Conservation (phyloP, 495 filamentous ascomycete genomes). For the Podospora sp. region DNA sequence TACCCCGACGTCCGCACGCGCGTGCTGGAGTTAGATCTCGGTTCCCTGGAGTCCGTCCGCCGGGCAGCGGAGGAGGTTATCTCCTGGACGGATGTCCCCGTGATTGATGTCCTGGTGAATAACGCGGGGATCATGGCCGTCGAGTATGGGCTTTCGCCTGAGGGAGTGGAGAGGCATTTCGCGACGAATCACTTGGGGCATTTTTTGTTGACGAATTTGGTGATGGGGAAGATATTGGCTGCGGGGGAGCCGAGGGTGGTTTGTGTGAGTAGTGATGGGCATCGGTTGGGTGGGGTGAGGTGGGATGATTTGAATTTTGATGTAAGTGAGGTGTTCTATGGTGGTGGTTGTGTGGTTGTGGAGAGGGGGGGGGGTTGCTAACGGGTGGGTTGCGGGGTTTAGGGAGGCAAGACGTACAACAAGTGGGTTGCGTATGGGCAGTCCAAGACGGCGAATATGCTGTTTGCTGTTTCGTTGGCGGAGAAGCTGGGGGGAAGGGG, state of each 20-base stretch:
- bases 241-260: conserved; percentile 37
- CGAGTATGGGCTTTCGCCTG: conserved; percentile 49
- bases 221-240: conserved; percentile 51
- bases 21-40: conserved; percentile 48
- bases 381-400: background rate
- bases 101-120: conserved; percentile 65
- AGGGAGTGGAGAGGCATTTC: conserved; percentile 70
- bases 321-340: conserved; percentile 29
- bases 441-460: conserved; percentile 57
- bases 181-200: conserved; percentile 73
- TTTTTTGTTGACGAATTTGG: conserved; percentile 65
- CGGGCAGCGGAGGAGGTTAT: conserved; percentile 40
- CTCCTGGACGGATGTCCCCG: conserved; percentile 37
- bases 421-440: conserved; percentile 52
- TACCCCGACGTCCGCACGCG: conserved; percentile 26
- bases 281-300: conserved; percentile 49
- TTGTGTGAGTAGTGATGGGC: conserved; percentile 46
- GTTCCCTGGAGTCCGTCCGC: conserved; percentile 48
- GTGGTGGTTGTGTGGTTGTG: background rate
- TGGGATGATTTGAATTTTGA: conserved; percentile 53
- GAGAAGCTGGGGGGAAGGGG: conserved; percentile 41
- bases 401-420: conserved; percentile 53
- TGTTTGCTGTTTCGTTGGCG: conserved; percentile 49
- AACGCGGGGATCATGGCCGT: conserved; percentile 71
- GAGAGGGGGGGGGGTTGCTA: too few relatives aligned